These are phyloP conservation scores for Spathaspora sp. DNA, from an alignment of 805 yeast genomes.

Conservation along the genomic window DNA sequence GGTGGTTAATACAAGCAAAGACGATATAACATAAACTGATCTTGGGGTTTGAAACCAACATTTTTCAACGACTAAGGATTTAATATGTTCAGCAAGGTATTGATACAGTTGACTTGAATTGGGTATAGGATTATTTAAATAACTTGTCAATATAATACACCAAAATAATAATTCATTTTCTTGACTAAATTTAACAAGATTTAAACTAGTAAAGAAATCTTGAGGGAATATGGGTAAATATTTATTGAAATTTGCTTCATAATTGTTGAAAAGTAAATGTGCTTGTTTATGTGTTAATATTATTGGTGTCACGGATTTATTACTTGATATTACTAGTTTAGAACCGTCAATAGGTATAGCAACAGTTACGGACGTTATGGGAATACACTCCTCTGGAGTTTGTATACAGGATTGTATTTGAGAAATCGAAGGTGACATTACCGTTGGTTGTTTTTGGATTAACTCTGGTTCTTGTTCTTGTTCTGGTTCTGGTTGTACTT, in stretches of 20 bases:
- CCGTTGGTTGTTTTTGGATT: background rate
- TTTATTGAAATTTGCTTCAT: conserved; percentile 24
- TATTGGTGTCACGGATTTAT: conserved; percentile 6
- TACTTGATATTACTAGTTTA: conserved; percentile 4
- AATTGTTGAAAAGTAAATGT: conserved; percentile 14
- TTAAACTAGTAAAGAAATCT: conserved; percentile 14
- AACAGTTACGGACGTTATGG: background rate
- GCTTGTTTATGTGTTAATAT: conserved; percentile 13
- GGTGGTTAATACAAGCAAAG: conserved; percentile 39
- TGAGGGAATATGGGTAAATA: conserved; percentile 31
- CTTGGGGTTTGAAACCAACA: conserved; percentile 46
- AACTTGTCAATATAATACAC: conserved; percentile 35
- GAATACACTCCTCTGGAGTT: conserved; percentile 9
- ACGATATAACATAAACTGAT: conserved; percentile 34
- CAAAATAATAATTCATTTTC: conserved; percentile 39
- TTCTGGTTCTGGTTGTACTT: background rate
- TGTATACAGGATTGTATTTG: conserved; percentile 21
- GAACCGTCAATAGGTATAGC: background rate
- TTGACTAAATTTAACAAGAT: conserved; percentile 12
- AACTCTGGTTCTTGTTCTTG: background rate
- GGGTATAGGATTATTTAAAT: conserved; percentile 17
- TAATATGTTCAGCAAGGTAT: conserved; percentile 28
- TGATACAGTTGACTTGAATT: conserved; percentile 11
- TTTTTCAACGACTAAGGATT: conserved; percentile 34
- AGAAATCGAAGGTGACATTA: conserved; percentile 16